These are phyloP conservation scores for Fomitopsis pinicola DNA, from an alignment of 1,284 basidiomycete genomes.

Conservation along the genomic window DNA sequence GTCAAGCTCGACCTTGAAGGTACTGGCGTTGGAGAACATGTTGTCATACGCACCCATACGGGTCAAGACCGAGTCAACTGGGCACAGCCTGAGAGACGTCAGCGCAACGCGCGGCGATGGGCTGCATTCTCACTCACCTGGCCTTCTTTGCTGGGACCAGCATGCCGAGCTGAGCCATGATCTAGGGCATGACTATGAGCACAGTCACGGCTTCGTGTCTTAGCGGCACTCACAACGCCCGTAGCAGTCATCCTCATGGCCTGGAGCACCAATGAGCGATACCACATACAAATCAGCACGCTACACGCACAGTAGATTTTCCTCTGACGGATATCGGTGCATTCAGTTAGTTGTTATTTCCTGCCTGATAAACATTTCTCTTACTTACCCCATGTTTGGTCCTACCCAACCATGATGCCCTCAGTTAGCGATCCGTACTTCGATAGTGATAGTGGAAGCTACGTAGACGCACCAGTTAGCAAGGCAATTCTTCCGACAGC, in stretches of 20 bases:
- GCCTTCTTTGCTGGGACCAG: slow-evolving; percentile 87
- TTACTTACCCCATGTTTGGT: slow-evolving; percentile 85
- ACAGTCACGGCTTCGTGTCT: neutral
- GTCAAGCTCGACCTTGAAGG: slow-evolving; percentile 95
- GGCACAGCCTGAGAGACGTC: slow-evolving; percentile 57
- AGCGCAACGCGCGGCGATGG: slow-evolving; percentile 3
- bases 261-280: slow-evolving; percentile 29
- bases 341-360: slow-evolving; percentile 8
- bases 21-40: slow-evolving; percentile 93
- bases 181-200: slow-evolving; percentile 38
- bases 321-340: slow-evolving; percentile 43
- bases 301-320: slow-evolving; percentile 68
- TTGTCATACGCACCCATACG: slow-evolving; percentile 99
- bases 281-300: neutral
- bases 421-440: neutral
- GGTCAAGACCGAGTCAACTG: slow-evolving; percentile 92
- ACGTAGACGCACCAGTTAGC: slow-evolving; percentile 66
- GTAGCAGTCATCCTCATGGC: slow-evolving; percentile 96
- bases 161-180: slow-evolving; percentile 99
- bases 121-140: slow-evolving; percentile 37
- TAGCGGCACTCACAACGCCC: slow-evolving; percentile 57
- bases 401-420: slow-evolving; percentile 33
- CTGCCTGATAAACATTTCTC: neutral
- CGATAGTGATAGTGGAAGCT: slow-evolving; percentile 6
- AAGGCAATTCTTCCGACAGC: slow-evolving; percentile 78